Percentiles rank a stretch among this genome's conserved stretches.
Evolutionary conservation across 2,329 filamentous ascomycete genomes (phyloP).

Genomic region (Didymella segeticola): DNA sequence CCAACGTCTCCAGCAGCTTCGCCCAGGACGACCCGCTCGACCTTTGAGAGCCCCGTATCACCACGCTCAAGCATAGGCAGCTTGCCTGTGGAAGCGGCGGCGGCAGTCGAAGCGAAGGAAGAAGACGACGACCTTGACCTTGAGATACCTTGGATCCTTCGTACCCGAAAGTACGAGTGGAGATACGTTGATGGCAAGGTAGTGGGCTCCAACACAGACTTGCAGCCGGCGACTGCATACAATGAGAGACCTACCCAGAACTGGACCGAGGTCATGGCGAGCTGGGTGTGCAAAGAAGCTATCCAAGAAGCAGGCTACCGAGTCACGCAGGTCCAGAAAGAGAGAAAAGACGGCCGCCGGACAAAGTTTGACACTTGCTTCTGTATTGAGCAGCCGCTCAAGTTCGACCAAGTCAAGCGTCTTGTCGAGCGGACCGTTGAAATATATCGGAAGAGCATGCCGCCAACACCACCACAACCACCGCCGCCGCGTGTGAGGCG

Average conservation of each 20-base stretch:
- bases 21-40: constrained; percentile 29
- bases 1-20: constrained; percentile 37
- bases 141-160: constrained; percentile 47
- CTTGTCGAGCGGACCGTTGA: constrained; percentile 51
- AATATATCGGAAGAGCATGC: constrained; percentile 39
- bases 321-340: constrained; percentile 44
- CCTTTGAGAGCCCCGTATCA: constrained; percentile 26
- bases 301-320: constrained; percentile 43
- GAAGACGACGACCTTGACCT: constrained; percentile 41
- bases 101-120: constrained; percentile 41
- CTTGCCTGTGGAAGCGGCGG: constrained; percentile 39
- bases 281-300: constrained; percentile 49
- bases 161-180: constrained; percentile 44
- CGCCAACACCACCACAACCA: constrained; percentile 24
- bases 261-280: constrained; percentile 47
- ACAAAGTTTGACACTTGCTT: constrained; percentile 47
- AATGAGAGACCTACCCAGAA: constrained; percentile 32
- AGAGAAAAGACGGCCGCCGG: constrained; percentile 35
- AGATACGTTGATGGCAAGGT: constrained; percentile 44
- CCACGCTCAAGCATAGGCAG: constrained; percentile 35
- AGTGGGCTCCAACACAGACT: constrained; percentile 38
- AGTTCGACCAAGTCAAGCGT: constrained; percentile 43
- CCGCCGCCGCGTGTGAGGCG: constrained; percentile 21
- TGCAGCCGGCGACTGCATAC: constrained; percentile 34
- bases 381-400: constrained; percentile 42